Conservation (phyloP, 1,284 basidiomycete species). For the Melampsora medusae region DNA sequence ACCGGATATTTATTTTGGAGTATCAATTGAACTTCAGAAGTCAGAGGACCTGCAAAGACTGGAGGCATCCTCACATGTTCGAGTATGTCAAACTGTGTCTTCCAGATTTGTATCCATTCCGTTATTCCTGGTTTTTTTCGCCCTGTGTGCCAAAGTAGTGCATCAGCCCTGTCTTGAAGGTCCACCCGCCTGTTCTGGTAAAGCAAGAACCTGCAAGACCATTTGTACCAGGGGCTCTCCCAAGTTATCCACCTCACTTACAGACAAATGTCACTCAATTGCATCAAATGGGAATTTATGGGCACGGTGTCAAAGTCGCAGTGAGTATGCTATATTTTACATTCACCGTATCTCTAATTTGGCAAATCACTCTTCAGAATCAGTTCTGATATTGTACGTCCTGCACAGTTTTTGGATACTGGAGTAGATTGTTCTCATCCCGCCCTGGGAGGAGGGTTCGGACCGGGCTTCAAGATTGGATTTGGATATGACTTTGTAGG, state of each 20-base stretch:
- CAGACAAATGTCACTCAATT: conserved; percentile 62
- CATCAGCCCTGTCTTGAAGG: conserved; percentile 16
- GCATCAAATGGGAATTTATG: conserved; percentile 34
- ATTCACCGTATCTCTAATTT: too few relatives aligned
- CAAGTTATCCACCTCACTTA: conserved; percentile 55
- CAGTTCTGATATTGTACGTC: too few relatives aligned
- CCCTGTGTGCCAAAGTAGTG: background rate
- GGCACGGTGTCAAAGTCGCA: conserved; percentile 34
- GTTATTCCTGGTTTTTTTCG: background rate
- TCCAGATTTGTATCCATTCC: background rate
- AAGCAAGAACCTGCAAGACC: background rate
- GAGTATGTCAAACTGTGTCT: conserved; percentile 7
- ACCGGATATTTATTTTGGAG: conserved; percentile 34
- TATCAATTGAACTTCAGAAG: conserved; percentile 18
- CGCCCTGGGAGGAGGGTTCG: too few relatives aligned
- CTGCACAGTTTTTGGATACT: too few relatives aligned
- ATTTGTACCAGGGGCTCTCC: background rate
- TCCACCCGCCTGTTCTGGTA: background rate
- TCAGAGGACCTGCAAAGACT: conserved; percentile 16
- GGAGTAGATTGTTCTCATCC: too few relatives aligned
- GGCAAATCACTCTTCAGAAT: too few relatives aligned
- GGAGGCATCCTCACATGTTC: conserved; percentile 19
- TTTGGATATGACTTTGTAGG: too few relatives aligned
- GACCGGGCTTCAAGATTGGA: too few relatives aligned
- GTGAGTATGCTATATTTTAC: background rate